Conservation (phyloP, 495 filamentous ascomycete genomes). For the Penicillium samsonianum region DNA sequence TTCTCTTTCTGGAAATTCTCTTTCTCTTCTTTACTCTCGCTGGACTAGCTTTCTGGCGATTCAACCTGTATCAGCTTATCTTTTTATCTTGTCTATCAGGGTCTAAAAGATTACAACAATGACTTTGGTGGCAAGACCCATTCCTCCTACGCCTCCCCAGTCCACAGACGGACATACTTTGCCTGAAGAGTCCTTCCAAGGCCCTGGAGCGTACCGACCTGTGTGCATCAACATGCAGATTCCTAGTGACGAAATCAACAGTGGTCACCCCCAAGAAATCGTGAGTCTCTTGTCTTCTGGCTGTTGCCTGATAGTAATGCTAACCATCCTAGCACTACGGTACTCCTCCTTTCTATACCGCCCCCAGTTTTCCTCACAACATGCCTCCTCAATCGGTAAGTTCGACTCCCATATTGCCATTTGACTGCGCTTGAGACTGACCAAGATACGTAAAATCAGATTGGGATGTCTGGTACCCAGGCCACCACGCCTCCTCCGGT, state of each 20-base stretch:
- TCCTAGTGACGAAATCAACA: not conserved
- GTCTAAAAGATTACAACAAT: constrained; percentile 9
- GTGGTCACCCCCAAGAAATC: not conserved
- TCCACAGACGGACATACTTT: constrained; percentile 23
- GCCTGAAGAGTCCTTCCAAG: constrained; percentile 20
- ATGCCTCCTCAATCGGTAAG: constrained; percentile 27
- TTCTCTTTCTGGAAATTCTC: constrained; percentile 27
- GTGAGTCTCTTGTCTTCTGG: constrained; percentile 6
- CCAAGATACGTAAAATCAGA: constrained; percentile 1
- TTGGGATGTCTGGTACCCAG: constrained; percentile 18
- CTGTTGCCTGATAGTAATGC: not conserved
- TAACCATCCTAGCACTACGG: constrained; percentile 18
- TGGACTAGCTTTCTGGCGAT: constrained; percentile 18
- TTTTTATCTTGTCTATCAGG: not conserved
- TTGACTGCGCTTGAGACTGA: not conserved
- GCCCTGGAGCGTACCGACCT: constrained; percentile 16
- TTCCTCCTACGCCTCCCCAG: constrained; percentile 33
- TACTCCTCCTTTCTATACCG: constrained; percentile 12
- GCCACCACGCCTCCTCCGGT: constrained; percentile 33
- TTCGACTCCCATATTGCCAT: not conserved
- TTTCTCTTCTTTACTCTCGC: constrained; percentile 4
- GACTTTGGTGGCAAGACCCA: constrained; percentile 13
- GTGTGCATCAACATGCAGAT: constrained; percentile 13
- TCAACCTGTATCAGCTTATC: constrained; percentile 11
- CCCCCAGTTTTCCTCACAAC: not conserved